These are phyloP conservation scores for Emergomyces africanus DNA, from an alignment of 2,329 filamentous ascomycete genomes.

Conservation along the genomic window DNA sequence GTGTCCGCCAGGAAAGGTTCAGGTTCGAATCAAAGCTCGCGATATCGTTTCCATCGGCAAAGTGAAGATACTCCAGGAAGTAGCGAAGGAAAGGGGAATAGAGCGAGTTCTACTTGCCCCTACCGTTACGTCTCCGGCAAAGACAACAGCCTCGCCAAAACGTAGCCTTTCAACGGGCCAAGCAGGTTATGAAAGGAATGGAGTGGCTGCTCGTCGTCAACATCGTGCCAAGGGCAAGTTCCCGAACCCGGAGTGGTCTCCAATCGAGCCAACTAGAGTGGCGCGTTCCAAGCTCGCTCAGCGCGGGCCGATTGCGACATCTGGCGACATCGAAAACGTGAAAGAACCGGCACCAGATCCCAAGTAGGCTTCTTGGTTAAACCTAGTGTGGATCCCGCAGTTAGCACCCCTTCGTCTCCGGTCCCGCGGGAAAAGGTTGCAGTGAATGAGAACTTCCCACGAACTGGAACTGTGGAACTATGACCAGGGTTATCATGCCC, in stretches of 20 bases:
- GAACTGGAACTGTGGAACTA: neutral
- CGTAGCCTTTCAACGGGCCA: neutral
- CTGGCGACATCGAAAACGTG: neutral
- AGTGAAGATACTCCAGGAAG: too few species aligned
- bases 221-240: neutral
- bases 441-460: neutral
- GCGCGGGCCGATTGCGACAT: too few species aligned
- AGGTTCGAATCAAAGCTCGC: neutral
- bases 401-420: neutral
- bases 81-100: neutral
- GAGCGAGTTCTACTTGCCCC: neutral
- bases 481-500: neutral
- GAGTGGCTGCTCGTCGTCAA: neutral
- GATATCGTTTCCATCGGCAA: neutral
- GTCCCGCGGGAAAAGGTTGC: neutral
- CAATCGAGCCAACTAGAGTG: neutral
- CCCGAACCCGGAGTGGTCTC: neutral
- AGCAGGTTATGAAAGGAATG: neutral
- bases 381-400: neutral
- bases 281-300: neutral
- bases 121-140: neutral
- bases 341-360: neutral
- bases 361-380: neutral
- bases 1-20: neutral
- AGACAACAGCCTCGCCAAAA: neutral